Base-by-base conservation (phyloP, 129 eudicot species). In the Gnaphalium uliginosum region DNA sequence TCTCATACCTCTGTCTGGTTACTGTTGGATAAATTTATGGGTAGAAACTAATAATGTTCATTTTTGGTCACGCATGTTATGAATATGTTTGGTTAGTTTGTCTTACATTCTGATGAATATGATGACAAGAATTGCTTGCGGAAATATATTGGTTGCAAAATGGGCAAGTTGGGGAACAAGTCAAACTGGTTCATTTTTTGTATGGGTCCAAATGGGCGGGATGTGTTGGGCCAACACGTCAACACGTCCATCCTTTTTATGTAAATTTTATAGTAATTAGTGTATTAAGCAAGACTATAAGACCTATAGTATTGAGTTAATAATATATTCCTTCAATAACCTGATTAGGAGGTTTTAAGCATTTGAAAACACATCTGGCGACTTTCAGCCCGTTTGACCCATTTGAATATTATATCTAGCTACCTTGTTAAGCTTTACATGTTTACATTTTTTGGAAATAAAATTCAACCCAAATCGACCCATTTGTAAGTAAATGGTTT, bases 111-210 rank as follows among this genome's bases (percentile, higher is more conserved):
- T 18, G 92, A 92, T 63, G 89, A 58, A 73, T 27, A 85, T 87
- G 82, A 73, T 92, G 85, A 89, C 85, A 89, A 89, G 83, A 50
- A 82, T 83, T 11, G 96, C 82, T 92, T 74, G 88, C 88, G 68
- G 73, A 81, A 59, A 83, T 82, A 43, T 46, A 22, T 1, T 26
- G 18, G 75, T 71, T n/a, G 75, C 48, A 19, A 71, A n/a, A 27
- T 50, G 48, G 48, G 26, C 17, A 10, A 58, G 9, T 6, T 48
- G 74, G 60, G 58, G 17, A 69, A 15, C 39, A 46, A 0, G 60
- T 67, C 17, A 21, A 9, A 10, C 39, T 0, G 46, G 46, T 8
- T 17, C 60, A 14, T 48, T 25, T 39, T 48, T 39, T 25, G n/a
- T 46, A 33, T 19, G 13, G 61, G 21, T 9, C 8, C 13, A 69